Percentiles rank a stretch among this genome's conserved stretches.
Conservation (phyloP, 257 asterid species). For the Solanum phureja region DNA sequence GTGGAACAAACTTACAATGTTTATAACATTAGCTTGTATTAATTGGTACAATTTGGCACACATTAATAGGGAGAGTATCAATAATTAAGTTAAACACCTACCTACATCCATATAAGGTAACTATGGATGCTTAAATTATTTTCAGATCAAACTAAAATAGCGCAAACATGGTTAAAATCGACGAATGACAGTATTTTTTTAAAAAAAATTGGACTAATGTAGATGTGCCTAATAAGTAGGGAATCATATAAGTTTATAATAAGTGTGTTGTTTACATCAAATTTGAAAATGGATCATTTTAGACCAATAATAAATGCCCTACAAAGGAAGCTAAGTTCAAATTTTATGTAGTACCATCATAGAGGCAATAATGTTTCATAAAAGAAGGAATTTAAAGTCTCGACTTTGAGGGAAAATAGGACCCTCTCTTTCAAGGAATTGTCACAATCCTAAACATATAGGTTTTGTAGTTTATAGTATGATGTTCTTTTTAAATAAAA, state of each 20-base stretch:
- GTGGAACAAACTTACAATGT: not conserved
- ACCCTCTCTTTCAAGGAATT: not conserved
- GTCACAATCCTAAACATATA: not conserved
- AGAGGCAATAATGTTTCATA: not conserved
- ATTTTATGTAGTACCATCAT: not conserved
- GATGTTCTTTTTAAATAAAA: not conserved
- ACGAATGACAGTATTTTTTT: not conserved
- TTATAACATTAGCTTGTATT: not conserved
- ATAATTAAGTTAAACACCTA: not conserved
- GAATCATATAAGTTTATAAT: not conserved
- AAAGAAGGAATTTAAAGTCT: not conserved
- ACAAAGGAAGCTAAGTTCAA: not conserved
- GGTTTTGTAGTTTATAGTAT: not conserved
- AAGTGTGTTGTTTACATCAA: not conserved
- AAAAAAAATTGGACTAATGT: not conserved
- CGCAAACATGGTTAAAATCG: not conserved
- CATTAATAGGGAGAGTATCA: not conserved
- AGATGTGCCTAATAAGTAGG: not conserved
- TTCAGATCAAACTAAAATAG: not conserved
- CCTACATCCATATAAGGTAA: not conserved
- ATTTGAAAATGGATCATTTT: not conserved
- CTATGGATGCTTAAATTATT: not conserved
- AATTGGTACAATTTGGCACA: no score
- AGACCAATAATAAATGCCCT: not conserved
- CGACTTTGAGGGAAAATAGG: not conserved